Percentiles rank a stretch among this genome's conserved stretches.
Conservation (phyloP, 2,329 filamentous ascomycete species). For the Exophiala sp. region DNA sequence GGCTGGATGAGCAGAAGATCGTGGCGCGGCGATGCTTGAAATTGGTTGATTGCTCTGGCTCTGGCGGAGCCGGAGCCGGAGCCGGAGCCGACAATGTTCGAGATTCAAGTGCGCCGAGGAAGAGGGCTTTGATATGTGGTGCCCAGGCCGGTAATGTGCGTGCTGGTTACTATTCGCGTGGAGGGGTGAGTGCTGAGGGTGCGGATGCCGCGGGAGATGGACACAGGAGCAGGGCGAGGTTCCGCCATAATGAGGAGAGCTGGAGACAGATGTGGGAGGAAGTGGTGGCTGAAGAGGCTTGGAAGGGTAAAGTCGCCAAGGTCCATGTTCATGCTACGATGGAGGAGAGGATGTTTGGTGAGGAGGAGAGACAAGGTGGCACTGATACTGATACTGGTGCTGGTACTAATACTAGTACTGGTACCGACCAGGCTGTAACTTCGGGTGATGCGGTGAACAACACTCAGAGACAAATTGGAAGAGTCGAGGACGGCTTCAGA, state of each 20-base stretch:
- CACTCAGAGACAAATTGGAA: conserved; percentile 5
- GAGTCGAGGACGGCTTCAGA: conserved; percentile 17
- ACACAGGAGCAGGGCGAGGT: conserved; percentile 17
- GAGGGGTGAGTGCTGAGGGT: background rate
- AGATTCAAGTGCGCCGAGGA: background rate
- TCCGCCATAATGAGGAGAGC: conserved; percentile 39
- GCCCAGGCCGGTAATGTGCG: conserved; percentile 27
- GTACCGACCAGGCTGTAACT: background rate
- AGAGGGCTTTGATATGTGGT: conserved; percentile 25
- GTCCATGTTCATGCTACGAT: conserved; percentile 23
- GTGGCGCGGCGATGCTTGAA: conserved; percentile 25
- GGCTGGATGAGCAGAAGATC: conserved; percentile 33
- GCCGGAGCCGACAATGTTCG: background rate
- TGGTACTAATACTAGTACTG: background rate
- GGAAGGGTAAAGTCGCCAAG: conserved; percentile 22
- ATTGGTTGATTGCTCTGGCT: conserved; percentile 14
- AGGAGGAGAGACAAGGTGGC: background rate
- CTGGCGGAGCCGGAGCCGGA: background rate
- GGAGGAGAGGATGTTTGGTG: conserved; percentile 1
- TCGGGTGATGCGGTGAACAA: conserved; percentile 1
- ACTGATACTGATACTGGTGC: background rate
- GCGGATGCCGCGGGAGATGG: too few relatives aligned
- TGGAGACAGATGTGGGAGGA: conserved; percentile 53
- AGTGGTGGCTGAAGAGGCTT: conserved; percentile 38
- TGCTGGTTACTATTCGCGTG: conserved; percentile 16